Evolutionary conservation across 1,284 basidiomycete genomes (phyloP), one percentile per base, ranked within the genome.

Genomic region (Xerocomus amazonicus): DNA sequence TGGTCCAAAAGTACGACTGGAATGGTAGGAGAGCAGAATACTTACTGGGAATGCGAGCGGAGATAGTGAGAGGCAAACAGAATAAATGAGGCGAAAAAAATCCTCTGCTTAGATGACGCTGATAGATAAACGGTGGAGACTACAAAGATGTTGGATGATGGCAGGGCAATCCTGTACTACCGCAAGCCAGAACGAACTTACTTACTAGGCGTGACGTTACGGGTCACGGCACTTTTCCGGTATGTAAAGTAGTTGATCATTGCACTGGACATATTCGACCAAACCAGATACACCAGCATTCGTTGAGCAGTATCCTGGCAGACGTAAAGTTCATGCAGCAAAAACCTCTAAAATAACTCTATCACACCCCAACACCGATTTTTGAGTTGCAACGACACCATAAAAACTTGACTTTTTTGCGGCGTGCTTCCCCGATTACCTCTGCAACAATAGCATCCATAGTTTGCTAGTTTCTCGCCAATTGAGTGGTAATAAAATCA

Each of bases 191-290:
- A 54, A 68, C 65, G 65, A 66, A 66, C 65, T 57, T 66, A 66
- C 65, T 66, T 69, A 68, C 62, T 44, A 29, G 19, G 56, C 57
- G 65, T 66, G 65, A 66, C 67, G 67, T 69, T 62, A 62, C 65
- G 6, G 14, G 65, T 66, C 68, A 66, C 65, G 52, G 40, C 41
- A 55, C 61, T 32, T 49, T 66, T 63, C 63, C 53, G 50, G 61
- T 23, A 23, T 23, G 19, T 67, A 62, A 62, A 53, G 65, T 65
- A 62, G 61, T 67, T 62, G 61, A 62, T 62, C 61, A 67, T 65
- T 67, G 64, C 52, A 51, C 44, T 31, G 42, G 49, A 29, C 44
- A 63, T 47, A 45, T 48, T 63, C 54, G 48, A 59, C 53, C 45
- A 48, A 53, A 34, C 4, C 16, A 41, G 32, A 38, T 9, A 28